Base-by-base conservation (phyloP, 106 monocot genomes). In the Vanilla planifolia region DNA sequence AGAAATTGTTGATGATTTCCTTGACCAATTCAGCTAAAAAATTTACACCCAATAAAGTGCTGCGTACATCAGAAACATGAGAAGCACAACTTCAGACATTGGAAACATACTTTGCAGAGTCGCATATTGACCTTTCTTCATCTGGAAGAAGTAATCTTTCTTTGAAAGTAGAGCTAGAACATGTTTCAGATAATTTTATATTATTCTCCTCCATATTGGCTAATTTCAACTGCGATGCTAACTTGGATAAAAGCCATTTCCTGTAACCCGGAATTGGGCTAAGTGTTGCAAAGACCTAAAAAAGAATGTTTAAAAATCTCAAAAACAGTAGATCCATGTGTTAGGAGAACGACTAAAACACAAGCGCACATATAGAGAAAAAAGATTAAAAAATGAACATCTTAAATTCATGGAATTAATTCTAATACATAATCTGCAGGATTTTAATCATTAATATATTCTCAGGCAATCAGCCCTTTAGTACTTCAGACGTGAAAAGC, bases 221-320 rank as follows among this genome's bases (percentile, higher is more conserved):
- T 43, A 80, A 43, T 43, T 80, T 86, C 67, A 74, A 43, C 39
- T 86, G 79, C 37, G 79, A 75, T 23, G 72, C 74, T 64, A 91
- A 72, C 69, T 86, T 91, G 30, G 86, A 73, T 17, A 67, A 68
- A 57, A 91, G 86, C 86, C 91, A 91, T 74, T 82, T 79, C 73
- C 82, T 77, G 63, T 61, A 91, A 41, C 91, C 91, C 62, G 91
- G 86, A 43, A 91, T 77, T 26, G 91, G 91, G 52, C 91, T 91
- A 59, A 91, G 86, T 33, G 91, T 91, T 59, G 91, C 86, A 75
- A 82, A 91, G 30, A 61, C 77, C 91, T 91, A 40, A 16, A 51
- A 22, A 66, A 32, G 59, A 72, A 8, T 30, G 14, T 26, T 16
- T n/a, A n/a, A n/a, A n/a, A n/a, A n/a, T n/a, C n/a, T n/a, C n/a